phyloP scores from a whole-genome alignment of 257 asterid genomes.

The Fraxinus americana region DNA sequence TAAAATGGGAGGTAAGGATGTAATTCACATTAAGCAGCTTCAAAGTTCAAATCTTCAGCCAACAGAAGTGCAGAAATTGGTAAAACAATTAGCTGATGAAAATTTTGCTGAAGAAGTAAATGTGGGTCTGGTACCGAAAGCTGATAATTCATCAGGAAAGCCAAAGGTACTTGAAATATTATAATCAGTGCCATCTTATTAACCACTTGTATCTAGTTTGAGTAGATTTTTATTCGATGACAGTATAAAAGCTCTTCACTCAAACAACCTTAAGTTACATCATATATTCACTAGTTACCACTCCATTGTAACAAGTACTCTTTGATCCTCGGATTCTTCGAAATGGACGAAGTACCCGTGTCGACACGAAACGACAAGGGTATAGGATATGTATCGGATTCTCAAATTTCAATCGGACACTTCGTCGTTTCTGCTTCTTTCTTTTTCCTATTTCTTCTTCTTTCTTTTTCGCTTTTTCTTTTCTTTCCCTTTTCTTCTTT shows the following conservation, averaged over 20 bases:
- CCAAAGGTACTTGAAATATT: slow-evolving; percentile 54
- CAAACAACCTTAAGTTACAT: slow-evolving; percentile 2
- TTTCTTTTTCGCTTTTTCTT: too few species aligned
- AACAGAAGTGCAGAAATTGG: slow-evolving; percentile 73
- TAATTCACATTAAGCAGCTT: slow-evolving; percentile 88
- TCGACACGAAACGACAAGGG: too few species aligned
- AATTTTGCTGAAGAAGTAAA: slow-evolving; percentile 47
- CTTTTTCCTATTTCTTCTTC: too few species aligned
- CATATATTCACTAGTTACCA: not conserved
- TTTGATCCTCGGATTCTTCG: too few species aligned
- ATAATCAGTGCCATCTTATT: slow-evolving; percentile 18
- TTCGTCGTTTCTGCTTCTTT: too few species aligned
- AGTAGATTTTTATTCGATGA: not conserved
- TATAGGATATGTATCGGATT: too few species aligned
- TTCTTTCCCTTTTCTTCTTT: too few species aligned
- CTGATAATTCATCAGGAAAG: slow-evolving; percentile 43
- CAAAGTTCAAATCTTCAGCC: slow-evolving; percentile 70
- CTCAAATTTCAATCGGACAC: too few species aligned
- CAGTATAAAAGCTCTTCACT: not conserved
- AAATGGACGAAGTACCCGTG: too few species aligned
- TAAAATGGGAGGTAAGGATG: slow-evolving; percentile 99
- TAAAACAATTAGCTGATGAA: slow-evolving; percentile 84
- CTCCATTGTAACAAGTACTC: not conserved
- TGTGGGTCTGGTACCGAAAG: slow-evolving; percentile 31
- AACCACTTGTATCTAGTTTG: not conserved